Evolutionary conservation across 2,329 filamentous ascomycete species (phyloP).

Genomic region (Diaporthe aspalathi): DNA sequence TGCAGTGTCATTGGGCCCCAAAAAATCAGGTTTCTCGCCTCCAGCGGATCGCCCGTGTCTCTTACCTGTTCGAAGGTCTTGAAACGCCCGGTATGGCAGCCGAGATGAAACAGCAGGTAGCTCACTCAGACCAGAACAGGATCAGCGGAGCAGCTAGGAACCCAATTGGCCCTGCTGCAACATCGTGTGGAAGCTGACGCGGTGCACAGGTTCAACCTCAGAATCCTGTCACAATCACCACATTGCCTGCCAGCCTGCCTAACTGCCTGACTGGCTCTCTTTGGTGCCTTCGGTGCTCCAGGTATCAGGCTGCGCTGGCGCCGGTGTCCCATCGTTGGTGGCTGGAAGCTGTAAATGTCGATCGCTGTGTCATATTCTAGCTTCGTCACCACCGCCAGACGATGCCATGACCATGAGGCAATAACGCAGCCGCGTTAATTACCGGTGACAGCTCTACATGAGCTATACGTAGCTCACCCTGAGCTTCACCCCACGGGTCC

Average conservation of each 20-base stretch:
- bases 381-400: constrained; percentile 9
- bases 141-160: constrained; percentile 6
- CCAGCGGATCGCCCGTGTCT: constrained; percentile 13
- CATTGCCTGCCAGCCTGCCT: not conserved
- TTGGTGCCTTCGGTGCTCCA: not conserved
- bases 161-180: constrained; percentile 5
- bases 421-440: not conserved
- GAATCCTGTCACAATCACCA: not conserved
- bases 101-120: constrained; percentile 37
- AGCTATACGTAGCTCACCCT: constrained; percentile 5
- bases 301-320: not conserved
- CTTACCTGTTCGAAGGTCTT: constrained; percentile 34
- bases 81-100: constrained; percentile 37
- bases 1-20: constrained; percentile 15
- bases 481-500: constrained; percentile 15
- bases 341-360: constrained; percentile 3
- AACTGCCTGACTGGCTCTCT: too few relatives aligned
- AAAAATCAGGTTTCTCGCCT: constrained; percentile 33
- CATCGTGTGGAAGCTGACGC: constrained; percentile 20
- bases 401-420: not conserved
- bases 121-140: constrained; percentile 17
- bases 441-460: not conserved
- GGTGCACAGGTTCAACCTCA: constrained; percentile 23
- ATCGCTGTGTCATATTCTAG: not conserved
- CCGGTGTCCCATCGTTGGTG: not conserved